These are phyloP conservation scores for Nelumbo lutea DNA, from an alignment of 164 flowering plant genomes.

Conservation along the genomic window DNA sequence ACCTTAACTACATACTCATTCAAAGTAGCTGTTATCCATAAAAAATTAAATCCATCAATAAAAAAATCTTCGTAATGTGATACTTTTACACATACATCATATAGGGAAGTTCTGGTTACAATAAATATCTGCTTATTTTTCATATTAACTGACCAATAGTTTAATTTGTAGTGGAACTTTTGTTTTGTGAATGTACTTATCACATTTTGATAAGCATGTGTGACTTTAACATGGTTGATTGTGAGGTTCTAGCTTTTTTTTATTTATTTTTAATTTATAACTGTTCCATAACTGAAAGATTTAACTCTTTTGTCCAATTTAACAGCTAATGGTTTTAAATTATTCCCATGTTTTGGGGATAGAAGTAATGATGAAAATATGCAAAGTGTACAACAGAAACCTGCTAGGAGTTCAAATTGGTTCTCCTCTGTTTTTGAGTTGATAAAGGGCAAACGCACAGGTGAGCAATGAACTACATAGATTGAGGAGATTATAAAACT, in stretches of 20 bases:
- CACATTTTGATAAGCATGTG: neutral
- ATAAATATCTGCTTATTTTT: too few species aligned
- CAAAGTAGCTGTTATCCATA: too few species aligned
- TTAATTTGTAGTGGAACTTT: neutral
- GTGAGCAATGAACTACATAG: constrained; percentile 24
- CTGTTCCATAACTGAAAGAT: neutral
- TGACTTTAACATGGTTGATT: neutral
- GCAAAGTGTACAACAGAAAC: constrained; percentile 18
- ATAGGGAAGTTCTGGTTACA: too few species aligned
- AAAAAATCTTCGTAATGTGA: too few species aligned
- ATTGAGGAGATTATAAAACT: neutral
- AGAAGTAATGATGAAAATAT: constrained; percentile 14
- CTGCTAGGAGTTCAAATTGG: constrained; percentile 22
- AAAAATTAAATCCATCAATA: too few species aligned
- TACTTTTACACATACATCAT: too few species aligned
- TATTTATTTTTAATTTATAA: constrained; percentile 1
- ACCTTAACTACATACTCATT: too few species aligned
- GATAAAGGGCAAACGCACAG: constrained; percentile 13
- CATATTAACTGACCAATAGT: neutral
- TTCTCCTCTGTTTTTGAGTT: constrained; percentile 22
- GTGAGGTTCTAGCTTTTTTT: neutral
- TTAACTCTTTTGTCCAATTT: constrained; percentile 11
- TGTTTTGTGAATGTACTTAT: neutral
- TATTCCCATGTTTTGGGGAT: constrained; percentile 31
- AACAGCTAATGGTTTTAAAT: constrained; percentile 37